Base-by-base conservation (phyloP, 805 yeast species). In the Wilhelminamyces savonicus region DNA sequence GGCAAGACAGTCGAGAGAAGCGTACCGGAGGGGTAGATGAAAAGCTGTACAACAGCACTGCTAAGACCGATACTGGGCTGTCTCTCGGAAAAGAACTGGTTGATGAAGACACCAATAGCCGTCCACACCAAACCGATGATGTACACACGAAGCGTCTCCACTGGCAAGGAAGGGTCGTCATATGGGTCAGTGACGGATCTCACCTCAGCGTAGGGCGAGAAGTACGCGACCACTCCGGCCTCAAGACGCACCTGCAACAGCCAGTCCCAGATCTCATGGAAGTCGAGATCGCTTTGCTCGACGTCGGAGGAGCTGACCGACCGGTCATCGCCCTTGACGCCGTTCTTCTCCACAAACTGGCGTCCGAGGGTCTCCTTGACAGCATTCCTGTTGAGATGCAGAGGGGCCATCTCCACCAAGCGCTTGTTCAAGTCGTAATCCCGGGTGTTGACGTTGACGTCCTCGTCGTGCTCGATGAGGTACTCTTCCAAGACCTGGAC, bases 121-220 rank as follows among this genome's bases (percentile, higher is more conserved):
- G 94, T 36, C 46, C 46, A 44, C 22, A 44, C 27, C 4, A 44
- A 31, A 7, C 46, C 48, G n/a, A 40, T 26, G 24, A 41, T n/a
- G 28, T 44, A 44, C 5, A 42, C 46, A 43, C 72, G 48, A 29
- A 60, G 29, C 4, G 70, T 64, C 52, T 67, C 66, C 21, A 52
- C 49, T 8, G 44, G 44, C 27, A 53, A 34, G 5, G 45, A 41
- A 10, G 66, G 36, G 23, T 44, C 47, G 13, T 44, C 49, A 13
- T 30, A 42, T 3, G 47, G 47, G 22, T 42, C 46, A 16, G 66
- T 48, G 16, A 52, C 56, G 6, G 61, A 35, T 37, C 60, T 41
- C 6, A 54, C 60, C 33, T 54, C 56, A 3, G 54, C 52, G 33
- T 53, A 53, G 3, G 60, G 59, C 2, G 64, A 57, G 36, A 46